phyloP scores from a whole-genome alignment of 768 basidiomycete species.

The Phanerochaete carnosa region DNA sequence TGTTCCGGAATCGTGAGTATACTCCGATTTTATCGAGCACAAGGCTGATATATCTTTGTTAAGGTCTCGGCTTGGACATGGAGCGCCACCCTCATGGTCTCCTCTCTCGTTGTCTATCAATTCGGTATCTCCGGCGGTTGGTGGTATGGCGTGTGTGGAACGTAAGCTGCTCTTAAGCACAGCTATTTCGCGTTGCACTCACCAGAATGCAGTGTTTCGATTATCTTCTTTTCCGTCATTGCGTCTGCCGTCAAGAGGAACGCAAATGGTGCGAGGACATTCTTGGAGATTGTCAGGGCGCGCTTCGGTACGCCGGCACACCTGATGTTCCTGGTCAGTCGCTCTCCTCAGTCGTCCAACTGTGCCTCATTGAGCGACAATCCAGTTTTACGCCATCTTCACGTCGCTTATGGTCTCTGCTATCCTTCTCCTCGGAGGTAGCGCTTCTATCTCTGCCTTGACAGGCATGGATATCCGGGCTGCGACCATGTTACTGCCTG shows the following conservation, averaged over 20 bases:
- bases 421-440: constrained; percentile 23
- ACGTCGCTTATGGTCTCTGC: constrained; percentile 8
- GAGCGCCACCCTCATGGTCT: constrained; percentile 55
- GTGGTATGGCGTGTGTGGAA: constrained; percentile 42
- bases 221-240: constrained; percentile 49
- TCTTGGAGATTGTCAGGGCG: constrained; percentile 51
- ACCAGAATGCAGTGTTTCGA: constrained; percentile 48
- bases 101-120: constrained; percentile 48
- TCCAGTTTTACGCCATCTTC: constrained; percentile 5
- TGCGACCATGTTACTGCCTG: constrained; percentile 27
- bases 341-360: too few relatives aligned
- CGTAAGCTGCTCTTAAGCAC: background rate
- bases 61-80: constrained; percentile 45
- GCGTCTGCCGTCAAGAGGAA: constrained; percentile 59
- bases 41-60: constrained; percentile 21
- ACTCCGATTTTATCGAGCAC: background rate
- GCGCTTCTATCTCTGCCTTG: constrained; percentile 27
- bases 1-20: constrained; percentile 44
- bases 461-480: constrained; percentile 28
- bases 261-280: constrained; percentile 55
- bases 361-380: background rate
- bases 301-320: constrained; percentile 47
- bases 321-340: constrained; percentile 35
- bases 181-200: constrained; percentile 42
- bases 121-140: constrained; percentile 41